These are phyloP conservation scores for Euphrasia confusa DNA, from an alignment of 257 asterid genomes.

Conservation along the genomic window DNA sequence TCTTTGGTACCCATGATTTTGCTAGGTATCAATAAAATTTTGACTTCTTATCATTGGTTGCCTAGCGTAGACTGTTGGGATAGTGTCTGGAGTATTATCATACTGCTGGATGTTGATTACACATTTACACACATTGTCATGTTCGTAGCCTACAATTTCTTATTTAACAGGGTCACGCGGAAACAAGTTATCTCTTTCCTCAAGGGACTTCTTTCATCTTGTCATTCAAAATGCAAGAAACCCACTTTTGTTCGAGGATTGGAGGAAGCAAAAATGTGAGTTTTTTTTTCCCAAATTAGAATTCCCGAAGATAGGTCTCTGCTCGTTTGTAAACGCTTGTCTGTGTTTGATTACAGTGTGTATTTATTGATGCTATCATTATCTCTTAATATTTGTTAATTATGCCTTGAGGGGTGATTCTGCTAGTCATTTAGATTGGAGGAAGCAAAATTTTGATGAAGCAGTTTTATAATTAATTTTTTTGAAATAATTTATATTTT, in stretches of 20 bases:
- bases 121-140: conserved; percentile 8
- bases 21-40: conserved; percentile 59
- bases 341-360: conserved; percentile 12
- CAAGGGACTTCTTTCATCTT: conserved; percentile 82
- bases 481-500: not conserved
- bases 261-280: conserved; percentile 96
- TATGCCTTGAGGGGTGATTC: not conserved
- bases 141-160: conserved; percentile 24
- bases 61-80: conserved; percentile 17
- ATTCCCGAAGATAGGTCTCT: conserved; percentile 20
- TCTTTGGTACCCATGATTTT: conserved; percentile 97
- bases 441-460: too few species aligned
- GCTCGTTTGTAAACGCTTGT: conserved; percentile 11
- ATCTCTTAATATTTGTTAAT: conserved; percentile 13
- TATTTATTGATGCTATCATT: conserved; percentile 18
- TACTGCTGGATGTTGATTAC: conserved; percentile 19
- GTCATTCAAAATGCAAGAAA: conserved; percentile 87
- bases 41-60: conserved; percentile 8
- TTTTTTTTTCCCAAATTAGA: conserved; percentile 2
- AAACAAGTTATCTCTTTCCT: conserved; percentile 82
- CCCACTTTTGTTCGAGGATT: conserved; percentile 60
- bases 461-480: too few species aligned
- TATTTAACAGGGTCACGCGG: conserved; percentile 52
- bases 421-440: too few species aligned
- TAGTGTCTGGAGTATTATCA: conserved; percentile 20